Evolutionary conservation across 257 asterid genomes (phyloP), one percentile per base, ranked within the genome.

Genomic region (Datura wrightii): DNA sequence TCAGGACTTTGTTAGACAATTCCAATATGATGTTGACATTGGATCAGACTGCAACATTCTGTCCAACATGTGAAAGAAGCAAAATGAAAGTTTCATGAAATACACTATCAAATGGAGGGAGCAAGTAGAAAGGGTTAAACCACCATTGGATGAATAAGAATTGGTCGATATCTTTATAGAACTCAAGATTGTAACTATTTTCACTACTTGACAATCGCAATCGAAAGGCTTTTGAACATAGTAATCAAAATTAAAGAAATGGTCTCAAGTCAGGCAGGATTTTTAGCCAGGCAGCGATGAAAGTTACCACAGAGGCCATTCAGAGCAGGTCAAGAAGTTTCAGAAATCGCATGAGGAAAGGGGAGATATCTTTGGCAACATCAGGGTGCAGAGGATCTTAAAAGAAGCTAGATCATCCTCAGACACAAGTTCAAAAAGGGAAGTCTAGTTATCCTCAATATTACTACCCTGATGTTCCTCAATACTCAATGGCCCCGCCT

Each of bases 351-450:
- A 60, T 3, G 9, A 60, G 11, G 1, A 60, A 60, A 19, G 37
- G 19, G 6, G 1, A 19, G 24, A 6, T 58, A 10, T 60, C 5
- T 59, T 1, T 0, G 0, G 6, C 8, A 8, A 15, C 6, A 0
- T 60, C 0, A 19, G 0, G 14, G 37, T 60, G 1, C 3, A 60
- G 37, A 5, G 37, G 67, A 4, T 1, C 5, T 3, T 13, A 59
- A n/a, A 60, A 5, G 0, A 60, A 19, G 3, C 9, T 1, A 0
- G 1, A 60, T 60, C 8, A 6, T 59, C 65, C 36, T n/a, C 19
- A 19, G 1, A 0, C 37, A 1, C 14, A 0, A 60, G 0, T 8
- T 60, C 0, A n/a, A n/a, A n/a, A 19, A 2, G 37, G 14, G 9
- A 6, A 19, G 10, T 60, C 37, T 60, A 19, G 6, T 1, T 19